A percentile compares a stretch with the other conserved stretches of the same genome.
Conservation (phyloP, 208 protist genomes). For the Trypanosoma brucei region DNA sequence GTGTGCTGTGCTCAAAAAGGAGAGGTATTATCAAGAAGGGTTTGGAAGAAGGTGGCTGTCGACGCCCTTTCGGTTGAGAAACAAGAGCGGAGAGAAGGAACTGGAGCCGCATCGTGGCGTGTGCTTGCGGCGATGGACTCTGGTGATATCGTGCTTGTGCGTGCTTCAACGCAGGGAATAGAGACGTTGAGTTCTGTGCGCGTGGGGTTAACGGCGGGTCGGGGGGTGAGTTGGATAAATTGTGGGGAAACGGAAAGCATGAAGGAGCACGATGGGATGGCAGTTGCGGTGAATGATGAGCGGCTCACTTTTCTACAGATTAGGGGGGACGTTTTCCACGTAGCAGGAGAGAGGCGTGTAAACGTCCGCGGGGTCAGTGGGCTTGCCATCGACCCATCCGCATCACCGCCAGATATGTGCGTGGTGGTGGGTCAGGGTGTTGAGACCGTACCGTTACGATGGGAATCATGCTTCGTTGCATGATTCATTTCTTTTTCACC, state of each 20-base stretch:
- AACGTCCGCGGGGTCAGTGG: constrained; percentile 71
- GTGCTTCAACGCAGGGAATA: background rate
- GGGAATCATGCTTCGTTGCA: background rate
- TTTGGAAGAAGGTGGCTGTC: constrained; percentile 36
- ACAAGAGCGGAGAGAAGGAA: background rate
- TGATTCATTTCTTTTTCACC: no score
- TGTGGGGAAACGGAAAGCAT: background rate
- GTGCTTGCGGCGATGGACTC: constrained; percentile 24
- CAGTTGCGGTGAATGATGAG: constrained; percentile 44
- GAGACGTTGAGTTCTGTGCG: constrained; percentile 6
- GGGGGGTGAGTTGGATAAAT: constrained; percentile 35
- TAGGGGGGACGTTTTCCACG: constrained; percentile 1
- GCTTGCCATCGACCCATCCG: constrained; percentile 19
- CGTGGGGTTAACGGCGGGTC: constrained; percentile 50
- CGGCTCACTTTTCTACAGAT: constrained; percentile 15
- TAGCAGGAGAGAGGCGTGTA: constrained; percentile 21
- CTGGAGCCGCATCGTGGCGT: constrained; percentile 1
- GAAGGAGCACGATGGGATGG: background rate
- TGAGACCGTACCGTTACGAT: constrained; percentile 7
- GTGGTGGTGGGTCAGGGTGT: constrained; percentile 24
- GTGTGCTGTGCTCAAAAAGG: constrained; percentile 23
- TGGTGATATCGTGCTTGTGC: constrained; percentile 21
- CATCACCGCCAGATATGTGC: background rate
- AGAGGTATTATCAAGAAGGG: constrained; percentile 1
- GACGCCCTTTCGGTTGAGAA: constrained; percentile 39